Evolutionary conservation across 2,329 filamentous ascomycete species (phyloP), one percentile per base, ranked within the genome.

Genomic region (Hypoxylon sp.): DNA sequence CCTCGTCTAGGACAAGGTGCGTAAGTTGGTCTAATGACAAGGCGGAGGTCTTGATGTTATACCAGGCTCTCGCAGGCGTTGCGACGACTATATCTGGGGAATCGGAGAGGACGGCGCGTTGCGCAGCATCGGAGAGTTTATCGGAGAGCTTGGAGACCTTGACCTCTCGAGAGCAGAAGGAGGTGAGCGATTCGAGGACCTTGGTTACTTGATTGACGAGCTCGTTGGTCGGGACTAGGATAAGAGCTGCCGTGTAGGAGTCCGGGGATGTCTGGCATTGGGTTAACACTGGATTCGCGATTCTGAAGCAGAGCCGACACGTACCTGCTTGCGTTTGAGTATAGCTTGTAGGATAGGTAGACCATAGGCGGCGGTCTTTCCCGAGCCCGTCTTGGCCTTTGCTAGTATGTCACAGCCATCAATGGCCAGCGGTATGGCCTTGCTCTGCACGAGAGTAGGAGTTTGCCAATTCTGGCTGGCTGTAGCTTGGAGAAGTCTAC

Each of bases 291-390:
- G 35, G 49, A 3, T 55, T 38, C 2, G 21, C 20, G 27, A 35
- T 29, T 37, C 43, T 13, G 27, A 23, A 47, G 41, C 18, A 42
- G 15, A 15, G 6, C 21, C 29, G 17, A 10, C 63, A 37, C 77
- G 15, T 74, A 88, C 86, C 67, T 83, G 77, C 76, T 97, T 97
- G 65, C 86, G 85, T 72, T 89, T 90, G 53, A 99, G 78, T 60
- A 97, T 90, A 29, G 85, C 84, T 66, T 97, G 90, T 13, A 99
- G 77, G n/a, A 97, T 83, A 1, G 95, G 95, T 37, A 99, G 82
- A 5, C 97, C 80, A 73, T 98, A 98, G 46, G 95, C 94, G n/a
- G 92, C 92, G 9, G 95, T 99, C 81, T 99, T 99, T 66, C 95
- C 95, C 3, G 93, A 97, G 10, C 95, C 95, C 4, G 95, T 98